Percentiles rank a stretch among this genome's conserved stretches.
These are phyloP conservation scores for Coleophoma crateriformis DNA, from an alignment of 2,329 filamentous ascomycete species.

Conservation along the genomic window DNA sequence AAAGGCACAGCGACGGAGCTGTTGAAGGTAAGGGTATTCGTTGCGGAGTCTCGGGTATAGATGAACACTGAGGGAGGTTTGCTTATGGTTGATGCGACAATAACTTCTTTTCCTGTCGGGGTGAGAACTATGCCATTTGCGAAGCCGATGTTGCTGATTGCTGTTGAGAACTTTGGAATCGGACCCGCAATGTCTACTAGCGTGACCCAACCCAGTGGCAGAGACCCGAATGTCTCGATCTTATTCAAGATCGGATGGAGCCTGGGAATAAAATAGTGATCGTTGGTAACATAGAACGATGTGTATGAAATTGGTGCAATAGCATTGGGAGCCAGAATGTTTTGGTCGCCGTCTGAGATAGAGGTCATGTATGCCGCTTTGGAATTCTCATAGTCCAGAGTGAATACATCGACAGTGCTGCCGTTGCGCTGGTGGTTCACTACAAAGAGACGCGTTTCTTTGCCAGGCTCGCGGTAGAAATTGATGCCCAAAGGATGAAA, in stretches of 20 bases:
- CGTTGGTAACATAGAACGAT: slow-evolving; percentile 1
- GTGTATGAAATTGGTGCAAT: not conserved
- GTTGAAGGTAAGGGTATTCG: not conserved
- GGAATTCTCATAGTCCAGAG: not conserved
- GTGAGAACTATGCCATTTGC: not conserved
- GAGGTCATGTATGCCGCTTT: not conserved
- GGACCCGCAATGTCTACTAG: not conserved
- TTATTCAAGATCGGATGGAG: not conserved
- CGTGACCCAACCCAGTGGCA: not conserved
- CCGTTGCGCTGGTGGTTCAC: not conserved
- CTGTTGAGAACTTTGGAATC: not conserved
- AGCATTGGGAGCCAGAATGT: not conserved
- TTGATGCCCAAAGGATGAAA: slow-evolving; percentile 1
- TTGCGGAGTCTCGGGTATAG: not conserved
- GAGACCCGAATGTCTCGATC: not conserved
- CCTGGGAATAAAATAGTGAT: not conserved
- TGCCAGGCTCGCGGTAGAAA: not conserved
- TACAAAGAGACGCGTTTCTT: not conserved
- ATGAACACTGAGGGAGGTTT: not conserved
- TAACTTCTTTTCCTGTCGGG: not conserved
- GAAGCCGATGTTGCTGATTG: not conserved
- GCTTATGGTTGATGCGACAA: not conserved
- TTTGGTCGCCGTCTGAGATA: not conserved
- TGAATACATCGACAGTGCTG: not conserved
- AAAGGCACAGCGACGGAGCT: not conserved